phyloP scores from a whole-genome alignment of 371 early-diverging fungal species.

The Lichtheimia corymbifera region DNA sequence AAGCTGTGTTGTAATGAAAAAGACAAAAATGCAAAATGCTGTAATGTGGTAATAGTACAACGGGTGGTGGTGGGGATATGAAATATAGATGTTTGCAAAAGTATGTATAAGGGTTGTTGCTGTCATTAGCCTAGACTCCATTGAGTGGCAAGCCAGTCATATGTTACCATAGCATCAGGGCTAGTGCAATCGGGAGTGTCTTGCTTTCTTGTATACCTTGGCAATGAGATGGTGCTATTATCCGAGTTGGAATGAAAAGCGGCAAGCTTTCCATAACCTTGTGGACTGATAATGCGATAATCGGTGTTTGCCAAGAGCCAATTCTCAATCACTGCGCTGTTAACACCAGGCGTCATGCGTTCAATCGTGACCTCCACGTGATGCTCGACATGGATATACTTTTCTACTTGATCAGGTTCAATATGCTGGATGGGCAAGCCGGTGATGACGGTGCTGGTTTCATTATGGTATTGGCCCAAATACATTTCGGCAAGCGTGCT shows the following conservation, averaged over 20 bases:
- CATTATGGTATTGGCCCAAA: constrained; percentile 5
- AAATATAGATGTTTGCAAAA: no score
- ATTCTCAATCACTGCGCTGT: constrained; percentile 40
- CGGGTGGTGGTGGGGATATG: no score
- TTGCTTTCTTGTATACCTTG: constrained; percentile 10
- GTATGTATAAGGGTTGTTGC: no score
- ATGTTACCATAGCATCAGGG: constrained; percentile 27
- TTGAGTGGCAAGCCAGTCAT: constrained; percentile 35
- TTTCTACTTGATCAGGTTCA: constrained; percentile 33
- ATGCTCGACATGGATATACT: constrained; percentile 30
- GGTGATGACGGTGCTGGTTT: constrained; percentile 21
- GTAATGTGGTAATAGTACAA: no score
- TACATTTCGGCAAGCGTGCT: constrained; percentile 1
- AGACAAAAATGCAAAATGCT: no score
- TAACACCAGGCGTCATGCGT: constrained; percentile 31
- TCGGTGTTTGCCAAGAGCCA: constrained; percentile 37
- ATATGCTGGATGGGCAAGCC: constrained; percentile 32
- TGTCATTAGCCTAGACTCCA: constrained; percentile 46
- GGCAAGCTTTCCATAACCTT: constrained; percentile 46
- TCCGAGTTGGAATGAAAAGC: constrained; percentile 44
- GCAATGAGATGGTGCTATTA: constrained; percentile 37
- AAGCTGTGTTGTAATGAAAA: no score
- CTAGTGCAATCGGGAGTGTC: constrained; percentile 25
- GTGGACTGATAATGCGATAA: constrained; percentile 37
- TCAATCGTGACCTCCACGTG: constrained; percentile 20